Evolutionary conservation across 495 filamentous ascomycete species (phyloP).

Genomic region (Neurospora discreta): DNA sequence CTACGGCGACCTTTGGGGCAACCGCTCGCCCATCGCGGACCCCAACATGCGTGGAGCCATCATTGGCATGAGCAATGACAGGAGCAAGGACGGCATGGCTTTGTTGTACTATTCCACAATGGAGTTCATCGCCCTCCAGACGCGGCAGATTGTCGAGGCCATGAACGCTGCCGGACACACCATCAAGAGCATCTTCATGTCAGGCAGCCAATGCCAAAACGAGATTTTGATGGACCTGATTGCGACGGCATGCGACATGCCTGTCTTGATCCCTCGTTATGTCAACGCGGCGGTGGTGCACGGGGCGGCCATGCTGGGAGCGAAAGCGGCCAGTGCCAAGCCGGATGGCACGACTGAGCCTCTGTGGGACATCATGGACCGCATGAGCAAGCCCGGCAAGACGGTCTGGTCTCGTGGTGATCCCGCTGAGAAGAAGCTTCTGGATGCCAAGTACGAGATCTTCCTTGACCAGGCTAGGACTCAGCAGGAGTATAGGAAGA

Average conservation of each 20-base stretch:
- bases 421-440: constrained; percentile 60
- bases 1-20: constrained; percentile 97
- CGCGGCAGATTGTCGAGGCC: constrained; percentile 82
- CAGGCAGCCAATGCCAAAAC: constrained; percentile 93
- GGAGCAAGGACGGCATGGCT: constrained; percentile 72
- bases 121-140: constrained; percentile 96
- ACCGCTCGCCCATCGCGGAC: constrained; percentile 87
- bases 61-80: constrained; percentile 76
- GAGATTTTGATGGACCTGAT: constrained; percentile 81
- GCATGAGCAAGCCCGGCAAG: constrained; percentile 90
- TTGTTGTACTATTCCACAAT: constrained; percentile 87
- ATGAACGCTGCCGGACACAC: constrained; percentile 81
- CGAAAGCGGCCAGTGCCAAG: constrained; percentile 78
- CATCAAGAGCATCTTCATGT: constrained; percentile 95
- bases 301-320: constrained; percentile 93
- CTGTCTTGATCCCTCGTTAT: constrained; percentile 82
- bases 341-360: constrained; percentile 68
- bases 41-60: constrained; percentile 82
- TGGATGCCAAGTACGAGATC: constrained; percentile 76
- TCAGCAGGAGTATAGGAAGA: constrained; percentile 60
- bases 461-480: constrained; percentile 69
- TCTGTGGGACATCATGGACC: constrained; percentile 93
- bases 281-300: constrained; percentile 94
- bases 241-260: constrained; percentile 80
- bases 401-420: constrained; percentile 62